Percentiles rank a stretch among this genome's conserved stretches.
phyloP scores from a whole-genome alignment of 2,329 filamentous ascomycete genomes.

The Pestalotiopsis fici region DNA sequence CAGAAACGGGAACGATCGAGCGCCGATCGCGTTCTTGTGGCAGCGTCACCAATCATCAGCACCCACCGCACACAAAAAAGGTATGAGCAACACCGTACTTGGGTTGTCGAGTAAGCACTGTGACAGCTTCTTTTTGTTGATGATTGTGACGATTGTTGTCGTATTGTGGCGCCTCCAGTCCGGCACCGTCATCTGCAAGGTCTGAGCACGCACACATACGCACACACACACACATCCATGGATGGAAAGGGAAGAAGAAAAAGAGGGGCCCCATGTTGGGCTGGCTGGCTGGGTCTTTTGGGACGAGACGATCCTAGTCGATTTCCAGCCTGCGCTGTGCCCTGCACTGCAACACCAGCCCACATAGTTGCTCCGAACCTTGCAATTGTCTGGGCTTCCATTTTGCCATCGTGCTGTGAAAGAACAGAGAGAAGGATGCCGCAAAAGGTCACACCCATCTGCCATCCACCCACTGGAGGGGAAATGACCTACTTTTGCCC shows the following conservation, averaged over 20 bases:
- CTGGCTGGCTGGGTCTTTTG: not conserved
- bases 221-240: too few species aligned
- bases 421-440: not conserved
- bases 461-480: not conserved
- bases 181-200: not conserved
- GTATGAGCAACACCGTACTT: not conserved
- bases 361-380: constrained; percentile 5
- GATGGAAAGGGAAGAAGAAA: too few species aligned
- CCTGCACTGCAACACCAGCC: constrained; percentile 4
- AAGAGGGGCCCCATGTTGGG: not conserved
- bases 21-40: not conserved
- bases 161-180: not conserved
- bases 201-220: not conserved
- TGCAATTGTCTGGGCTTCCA: not conserved
- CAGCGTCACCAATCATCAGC: not conserved
- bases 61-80: not conserved
- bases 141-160: not conserved
- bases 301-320: not conserved
- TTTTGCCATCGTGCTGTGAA: not conserved
- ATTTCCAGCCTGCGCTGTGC: not conserved
- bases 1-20: not conserved
- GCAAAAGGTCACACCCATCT: not conserved
- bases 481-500: not conserved
- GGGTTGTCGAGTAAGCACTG: not conserved
- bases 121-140: not conserved